Base-by-base conservation (phyloP, 805 yeast species). In the Hanseniaspora guilliermondii region DNA sequence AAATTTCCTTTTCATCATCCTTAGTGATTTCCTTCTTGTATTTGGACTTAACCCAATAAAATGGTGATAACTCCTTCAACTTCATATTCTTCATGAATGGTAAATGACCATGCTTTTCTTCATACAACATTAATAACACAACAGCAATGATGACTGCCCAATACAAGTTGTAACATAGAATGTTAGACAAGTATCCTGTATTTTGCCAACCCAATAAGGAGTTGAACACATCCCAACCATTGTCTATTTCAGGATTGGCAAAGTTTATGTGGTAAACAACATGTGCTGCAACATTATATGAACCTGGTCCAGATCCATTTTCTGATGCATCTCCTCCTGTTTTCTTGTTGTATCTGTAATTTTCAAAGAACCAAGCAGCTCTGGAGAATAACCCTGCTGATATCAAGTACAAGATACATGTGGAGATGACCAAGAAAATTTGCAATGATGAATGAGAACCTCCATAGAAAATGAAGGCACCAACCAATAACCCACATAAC, bases 221-320 rank as follows among this genome's bases (percentile, higher is more conserved):
- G 65, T 91, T 91, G 77, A 91, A 91, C 58, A 91, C 82, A 77
- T 88, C 96, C 97, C 97, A 91, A 73, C 97, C 97, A 62, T 83
- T 81, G 70, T 84, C 91, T 56, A 76, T 74, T 69, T 84, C 89
- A 46, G 97, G 97, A 70, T 88, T 88, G 74, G 97, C 91, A 73
- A 97, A 91, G 76, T 91, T 88, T 58, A 91, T 94, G 72, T 91
- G 98, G 89, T 96, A 91, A 27, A 91, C 96, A 14, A 85, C 71
- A 64, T 76, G 77, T 16, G 53, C 53, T 49, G 74, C 63, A 63
- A 91, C 79, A 69, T 91, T 82, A 71, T 91, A 91, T 25, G 97
- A 83, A 66, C 98, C 98, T 42, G 95, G 91, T 61, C 98, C 98
- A 53, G 82, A 76, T 63, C 97, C 97, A 62, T 75, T 72, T 70